These are phyloP conservation scores for Xylariaceae sp. DNA, from an alignment of 2,329 filamentous ascomycete species.

Conservation along the genomic window DNA sequence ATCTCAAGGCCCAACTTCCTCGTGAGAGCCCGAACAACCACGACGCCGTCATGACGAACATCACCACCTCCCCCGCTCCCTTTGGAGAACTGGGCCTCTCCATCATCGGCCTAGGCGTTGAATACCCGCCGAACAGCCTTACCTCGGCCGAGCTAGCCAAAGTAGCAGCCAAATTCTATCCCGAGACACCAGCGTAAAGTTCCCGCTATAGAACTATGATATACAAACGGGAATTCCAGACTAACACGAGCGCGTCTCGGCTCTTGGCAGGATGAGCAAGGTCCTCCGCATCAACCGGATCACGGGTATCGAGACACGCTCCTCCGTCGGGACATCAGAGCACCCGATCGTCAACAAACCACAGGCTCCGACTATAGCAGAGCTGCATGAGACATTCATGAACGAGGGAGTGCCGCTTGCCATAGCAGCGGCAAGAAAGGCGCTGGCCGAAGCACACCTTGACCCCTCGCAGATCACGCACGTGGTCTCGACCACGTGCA, in stretches of 20 bases:
- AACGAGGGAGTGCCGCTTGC: slow-evolving; percentile 54
- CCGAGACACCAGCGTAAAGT: slow-evolving; percentile 52
- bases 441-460: slow-evolving; percentile 49
- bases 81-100: slow-evolving; percentile 53
- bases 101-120: slow-evolving; percentile 52
- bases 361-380: slow-evolving; percentile 47
- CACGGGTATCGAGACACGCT: slow-evolving; percentile 59
- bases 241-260: neutral
- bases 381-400: slow-evolving; percentile 52
- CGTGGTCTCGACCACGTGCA: slow-evolving; percentile 62
- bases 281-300: slow-evolving; percentile 58
- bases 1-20: neutral
- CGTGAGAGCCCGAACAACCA: neutral
- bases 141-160: slow-evolving; percentile 45
- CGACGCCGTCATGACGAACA: slow-evolving; percentile 37
- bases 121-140: slow-evolving; percentile 55
- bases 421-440: slow-evolving; percentile 49
- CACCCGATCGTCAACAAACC: slow-evolving; percentile 55
- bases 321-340: slow-evolving; percentile 55
- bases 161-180: slow-evolving; percentile 52
- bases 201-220: neutral
- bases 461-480: slow-evolving; percentile 55
- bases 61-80: slow-evolving; percentile 35
- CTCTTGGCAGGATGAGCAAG: slow-evolving; percentile 51
- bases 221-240: neutral